Evolutionary conservation across 192 early-diverging fungal species (phyloP), one percentile per base, ranked within the genome.

Genomic region (Polychytrium aggregatum): DNA sequence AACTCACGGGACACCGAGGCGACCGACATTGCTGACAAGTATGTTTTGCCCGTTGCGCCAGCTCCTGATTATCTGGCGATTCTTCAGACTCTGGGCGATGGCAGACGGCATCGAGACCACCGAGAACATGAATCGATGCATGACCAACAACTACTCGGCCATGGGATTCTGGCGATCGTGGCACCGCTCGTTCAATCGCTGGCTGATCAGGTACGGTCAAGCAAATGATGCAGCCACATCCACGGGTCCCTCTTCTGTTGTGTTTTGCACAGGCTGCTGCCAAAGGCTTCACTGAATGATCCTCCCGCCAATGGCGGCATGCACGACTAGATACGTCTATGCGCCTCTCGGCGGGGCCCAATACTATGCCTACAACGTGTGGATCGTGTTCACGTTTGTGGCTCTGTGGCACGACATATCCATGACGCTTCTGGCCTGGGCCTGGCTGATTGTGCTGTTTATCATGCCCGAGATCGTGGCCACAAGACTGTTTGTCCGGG

Each of bases 61-160:
- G 78, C 63, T 98, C 14, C 65, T 93, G 51, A 83, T 98, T 28
- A 92, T 92, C 43, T 98, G 95, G 95, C 73, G 95, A 30, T 97
- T 94, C 66, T 96, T 94, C 62, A 73, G 95, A 30, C 72, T 97
- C 42, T 98, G 95, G 95, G 90, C 89, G 0, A 61, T 97, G 63
- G 60, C 72, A n/a, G 95, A 98, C 59, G 87, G 89, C 5, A 65
- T 98, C 25, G 83, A 86, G 34, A 79, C 82, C 1, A 66, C 79
- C 9, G 95, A 98, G 56, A 98, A 98, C 60, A 97, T 98, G 91
- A 78, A 82, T 2, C 81, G 92, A 4, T 98, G 92, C 58, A 93
- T 97, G 82, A 78, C 72, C 59, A 91, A 94, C 70, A 92, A 97
- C 64, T 98, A 94, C 66, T 92, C 89, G 17, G 73, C 84, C 13